Evolutionary conservation across 2,329 filamentous ascomycete species (phyloP).

Genomic region (Myotisia sp.): DNA sequence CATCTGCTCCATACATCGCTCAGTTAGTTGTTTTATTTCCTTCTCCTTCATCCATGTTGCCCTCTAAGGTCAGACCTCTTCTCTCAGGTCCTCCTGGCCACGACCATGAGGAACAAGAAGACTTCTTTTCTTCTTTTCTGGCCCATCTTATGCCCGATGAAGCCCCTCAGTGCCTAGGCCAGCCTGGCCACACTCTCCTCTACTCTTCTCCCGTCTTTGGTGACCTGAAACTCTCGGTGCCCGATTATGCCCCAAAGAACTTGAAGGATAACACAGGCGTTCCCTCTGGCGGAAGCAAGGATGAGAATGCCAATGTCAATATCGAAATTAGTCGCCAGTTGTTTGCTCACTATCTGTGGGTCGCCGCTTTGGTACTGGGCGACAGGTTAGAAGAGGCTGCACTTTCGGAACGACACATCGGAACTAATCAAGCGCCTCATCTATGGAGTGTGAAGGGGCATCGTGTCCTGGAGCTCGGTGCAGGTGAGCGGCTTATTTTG

Average conservation of each 20-base stretch:
- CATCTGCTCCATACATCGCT: too few species aligned
- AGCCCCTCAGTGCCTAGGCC: conserved; percentile 40
- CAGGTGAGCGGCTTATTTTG: conserved; percentile 37
- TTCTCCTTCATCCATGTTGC: too few species aligned
- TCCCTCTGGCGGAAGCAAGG: conserved; percentile 10
- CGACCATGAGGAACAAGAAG: conserved; percentile 28
- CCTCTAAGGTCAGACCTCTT: too few species aligned
- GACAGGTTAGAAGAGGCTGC: conserved; percentile 22
- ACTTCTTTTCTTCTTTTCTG: conserved; percentile 41
- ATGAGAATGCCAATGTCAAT: conserved; percentile 5
- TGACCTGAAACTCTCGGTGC: conserved; percentile 27
- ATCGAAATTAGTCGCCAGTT: conserved; percentile 37
- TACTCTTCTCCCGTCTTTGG: conserved; percentile 34
- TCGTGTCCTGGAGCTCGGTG: conserved; percentile 44
- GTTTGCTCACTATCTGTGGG: conserved; percentile 48
- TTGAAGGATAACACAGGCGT: conserved; percentile 8
- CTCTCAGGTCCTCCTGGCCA: too few species aligned
- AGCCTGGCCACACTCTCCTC: conserved; percentile 36
- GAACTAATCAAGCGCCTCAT: neutral
- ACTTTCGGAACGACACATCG: neutral
- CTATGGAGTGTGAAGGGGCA: conserved; percentile 36
- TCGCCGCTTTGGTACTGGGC: conserved; percentile 34
- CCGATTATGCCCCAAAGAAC: conserved; percentile 29
- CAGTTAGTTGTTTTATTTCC: too few species aligned
- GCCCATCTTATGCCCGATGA: conserved; percentile 44